Percentiles rank a stretch among this genome's conserved stretches.
These are phyloP conservation scores for Hygrophila difformis DNA, from an alignment of 257 asterid genomes.

Conservation along the genomic window DNA sequence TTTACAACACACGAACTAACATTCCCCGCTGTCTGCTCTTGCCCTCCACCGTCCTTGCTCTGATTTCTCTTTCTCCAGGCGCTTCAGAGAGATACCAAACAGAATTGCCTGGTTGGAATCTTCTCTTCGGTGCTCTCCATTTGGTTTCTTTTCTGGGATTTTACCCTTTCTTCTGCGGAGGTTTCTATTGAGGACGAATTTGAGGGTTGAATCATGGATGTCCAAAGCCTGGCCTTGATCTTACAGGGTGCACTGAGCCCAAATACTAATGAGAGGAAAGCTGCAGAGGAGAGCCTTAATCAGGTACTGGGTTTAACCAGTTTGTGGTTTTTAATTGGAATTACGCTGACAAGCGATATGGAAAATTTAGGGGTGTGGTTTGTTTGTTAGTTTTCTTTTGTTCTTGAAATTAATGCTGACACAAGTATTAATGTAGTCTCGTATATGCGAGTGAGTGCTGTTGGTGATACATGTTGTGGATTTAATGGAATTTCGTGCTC, in stretches of 20 bases:
- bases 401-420: background rate
- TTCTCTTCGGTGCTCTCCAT: slow-evolving; percentile 9
- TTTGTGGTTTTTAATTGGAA: no score
- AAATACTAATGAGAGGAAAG: slow-evolving; percentile 75
- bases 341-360: no score
- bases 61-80: no score
- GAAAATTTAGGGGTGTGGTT: slow-evolving; percentile 4
- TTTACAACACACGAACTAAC: no score
- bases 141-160: background rate
- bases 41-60: no score
- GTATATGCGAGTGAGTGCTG: no score
- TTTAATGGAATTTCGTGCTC: no score
- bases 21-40: no score
- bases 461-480: no score
- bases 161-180: background rate
- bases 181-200: no score
- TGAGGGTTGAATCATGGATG: slow-evolving; percentile 47
- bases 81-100: no score
- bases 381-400: slow-evolving; percentile 1
- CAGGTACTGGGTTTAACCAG: slow-evolving; percentile 43
- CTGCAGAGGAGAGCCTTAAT: slow-evolving; percentile 80
- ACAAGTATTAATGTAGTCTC: background rate
- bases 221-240: slow-evolving; percentile 58
- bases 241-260: slow-evolving; percentile 78
- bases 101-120: no score